phyloP scores from a whole-genome alignment of 1,139 yeast species.

The Sugiyamaella novakii region DNA sequence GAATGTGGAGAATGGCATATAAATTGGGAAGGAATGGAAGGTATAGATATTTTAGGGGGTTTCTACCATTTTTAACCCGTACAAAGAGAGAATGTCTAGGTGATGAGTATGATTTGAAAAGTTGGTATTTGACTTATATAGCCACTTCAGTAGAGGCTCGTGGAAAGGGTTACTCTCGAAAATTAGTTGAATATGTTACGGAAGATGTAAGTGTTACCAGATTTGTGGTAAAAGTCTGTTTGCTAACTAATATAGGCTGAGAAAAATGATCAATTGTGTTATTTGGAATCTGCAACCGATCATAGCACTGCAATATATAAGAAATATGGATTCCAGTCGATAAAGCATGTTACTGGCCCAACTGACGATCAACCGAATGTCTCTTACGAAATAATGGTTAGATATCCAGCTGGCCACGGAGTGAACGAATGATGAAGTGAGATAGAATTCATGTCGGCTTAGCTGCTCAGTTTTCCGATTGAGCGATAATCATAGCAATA shows the following conservation, averaged over 20 bases:
- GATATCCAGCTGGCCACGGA: conserved; percentile 14
- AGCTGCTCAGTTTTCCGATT: too few relatives aligned
- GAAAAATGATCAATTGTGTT: conserved; percentile 48
- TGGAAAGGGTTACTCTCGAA: conserved; percentile 69
- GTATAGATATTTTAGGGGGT: conserved; percentile 55
- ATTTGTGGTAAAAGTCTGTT: too few relatives aligned
- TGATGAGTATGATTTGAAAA: conserved; percentile 43
- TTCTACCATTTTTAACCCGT: conserved; percentile 60
- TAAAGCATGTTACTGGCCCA: conserved; percentile 26
- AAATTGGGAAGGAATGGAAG: conserved; percentile 55
- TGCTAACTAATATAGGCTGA: too few relatives aligned
- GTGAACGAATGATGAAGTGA: too few relatives aligned
- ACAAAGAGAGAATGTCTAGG: conserved; percentile 42
- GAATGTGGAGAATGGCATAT: conserved; percentile 57
- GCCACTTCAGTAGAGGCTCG: conserved; percentile 62
- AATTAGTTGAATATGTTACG: conserved; percentile 59
- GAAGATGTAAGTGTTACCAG: conserved; percentile 43
- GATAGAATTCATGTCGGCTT: too few relatives aligned
- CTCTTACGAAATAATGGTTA: conserved; percentile 20
- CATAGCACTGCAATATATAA: conserved; percentile 60
- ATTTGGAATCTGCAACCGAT: conserved; percentile 61
- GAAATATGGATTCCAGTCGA: conserved; percentile 52
- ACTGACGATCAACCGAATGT: conserved; percentile 16
- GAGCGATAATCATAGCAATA: too few relatives aligned
- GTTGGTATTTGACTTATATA: conserved; percentile 62